phyloP scores from a whole-genome alignment of 208 protist genomes.

The Acanthamoeba castellanii region DNA sequence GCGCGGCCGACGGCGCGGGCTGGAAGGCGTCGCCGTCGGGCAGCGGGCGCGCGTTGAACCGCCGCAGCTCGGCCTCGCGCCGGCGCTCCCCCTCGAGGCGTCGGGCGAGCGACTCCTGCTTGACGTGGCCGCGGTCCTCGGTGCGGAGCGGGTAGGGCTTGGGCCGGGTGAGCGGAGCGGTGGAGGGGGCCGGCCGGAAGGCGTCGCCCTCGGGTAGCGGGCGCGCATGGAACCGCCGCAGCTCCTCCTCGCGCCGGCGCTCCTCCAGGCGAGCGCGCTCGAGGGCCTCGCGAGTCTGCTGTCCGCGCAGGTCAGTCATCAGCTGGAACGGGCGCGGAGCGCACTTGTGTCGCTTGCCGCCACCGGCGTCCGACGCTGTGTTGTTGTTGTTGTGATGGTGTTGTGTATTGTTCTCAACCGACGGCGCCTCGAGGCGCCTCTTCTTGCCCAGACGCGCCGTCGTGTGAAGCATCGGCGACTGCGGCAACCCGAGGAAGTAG shows the following conservation, averaged over 20 bases:
- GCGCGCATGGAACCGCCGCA: slow-evolving; percentile 5
- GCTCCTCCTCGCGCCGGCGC: neutral
- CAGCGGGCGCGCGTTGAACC: neutral
- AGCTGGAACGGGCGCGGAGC: slow-evolving; percentile 18
- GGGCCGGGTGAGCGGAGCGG: neutral
- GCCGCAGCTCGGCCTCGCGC: neutral
- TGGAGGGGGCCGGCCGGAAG: neutral
- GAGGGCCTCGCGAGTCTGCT: neutral
- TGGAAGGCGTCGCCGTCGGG: slow-evolving; percentile 5
- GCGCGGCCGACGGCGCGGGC: neutral
- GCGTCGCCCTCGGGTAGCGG: neutral
- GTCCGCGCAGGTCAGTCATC: slow-evolving; percentile 25
- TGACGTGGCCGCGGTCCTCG: slow-evolving; percentile 19
- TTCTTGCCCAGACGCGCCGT: neutral
- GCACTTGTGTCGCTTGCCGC: neutral
- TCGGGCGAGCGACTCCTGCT: neutral
- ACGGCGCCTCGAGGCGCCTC: neutral
- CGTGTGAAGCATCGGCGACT: slow-evolving; percentile 7
- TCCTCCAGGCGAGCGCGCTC: neutral
- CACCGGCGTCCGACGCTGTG: neutral
- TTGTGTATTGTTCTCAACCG: neutral
- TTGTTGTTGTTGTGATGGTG: neutral
- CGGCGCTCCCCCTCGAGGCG: neutral
- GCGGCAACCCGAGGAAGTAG: neutral
- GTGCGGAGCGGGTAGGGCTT: slow-evolving; percentile 29